Evolutionary conservation across 78 protist genomes (phyloP), one percentile per base, ranked within the genome.

Genomic region (Dictyostelium capitatum): DNA sequence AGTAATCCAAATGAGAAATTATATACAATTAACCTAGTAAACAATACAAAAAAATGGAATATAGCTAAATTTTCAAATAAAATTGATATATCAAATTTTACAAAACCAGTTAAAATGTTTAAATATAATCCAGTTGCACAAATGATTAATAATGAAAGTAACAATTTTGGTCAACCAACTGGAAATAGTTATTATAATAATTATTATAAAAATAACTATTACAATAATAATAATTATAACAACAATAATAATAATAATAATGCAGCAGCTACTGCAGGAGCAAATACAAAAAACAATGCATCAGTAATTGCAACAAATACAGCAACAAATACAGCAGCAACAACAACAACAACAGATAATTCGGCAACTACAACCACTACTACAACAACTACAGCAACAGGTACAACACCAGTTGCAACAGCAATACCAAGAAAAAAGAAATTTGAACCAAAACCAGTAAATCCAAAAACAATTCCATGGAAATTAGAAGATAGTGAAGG

Each of bases 41-140:
- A 74, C 10, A 54, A 65, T 15, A 78, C 93, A 25, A 87, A 87
- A 30, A 87, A 50, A 87, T 87, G 93, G 93, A 87, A 87, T 64
- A 64, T 87, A 28, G 93, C 93, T 48, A 87, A 87, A 57, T 87
- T 87, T 51, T 57, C 93, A 48, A 56, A 82, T n/a, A 87, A 87
- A 25, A 74, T 87, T 59, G 93, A 87, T 25, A 19, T 87, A 23
- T 28, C 56, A 14, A 7, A n/a, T 12, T 77, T 87, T 51, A 19
- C 69, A 15, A 87, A 87, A 37, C 93, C 93, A 12, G 84, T 87
- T 3, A 87, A 54, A 54, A 87, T 87, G 93, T 87, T 65, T 65
- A 87, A 77, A 77, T 48, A 25, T 43, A 77, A 87, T 30, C 83
- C 93, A 37, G 23, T 77, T 8, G 51, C 64, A 19, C 57, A 85